Evolutionary conservation across 352 stramenopile species (phyloP).

Genomic region (Phytophthora hybrid): DNA sequence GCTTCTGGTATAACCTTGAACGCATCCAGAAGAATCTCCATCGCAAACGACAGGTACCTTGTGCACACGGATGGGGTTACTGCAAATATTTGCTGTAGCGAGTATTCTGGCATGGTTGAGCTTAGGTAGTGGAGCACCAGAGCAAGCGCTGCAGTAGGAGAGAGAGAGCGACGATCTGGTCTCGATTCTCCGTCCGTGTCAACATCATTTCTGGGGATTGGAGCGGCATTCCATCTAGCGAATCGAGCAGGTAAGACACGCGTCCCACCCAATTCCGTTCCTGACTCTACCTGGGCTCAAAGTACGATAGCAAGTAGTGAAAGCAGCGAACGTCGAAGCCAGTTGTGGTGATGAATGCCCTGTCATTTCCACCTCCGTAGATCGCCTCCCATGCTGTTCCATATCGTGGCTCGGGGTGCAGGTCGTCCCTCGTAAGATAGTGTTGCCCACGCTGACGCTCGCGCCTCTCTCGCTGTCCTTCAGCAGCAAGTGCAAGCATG

Average conservation of each 20-base stretch:
- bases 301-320: too few relatives aligned
- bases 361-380: too few relatives aligned
- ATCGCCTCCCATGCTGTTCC: too few relatives aligned
- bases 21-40: constrained; percentile 1
- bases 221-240: background rate
- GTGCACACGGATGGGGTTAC: constrained; percentile 1
- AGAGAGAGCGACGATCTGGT: constrained; percentile 5
- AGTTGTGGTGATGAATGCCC: too few relatives aligned
- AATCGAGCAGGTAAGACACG: background rate
- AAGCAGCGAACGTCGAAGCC: too few relatives aligned
- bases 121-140: constrained; percentile 4
- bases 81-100: constrained; percentile 11
- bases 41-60: background rate
- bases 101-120: constrained; percentile 8
- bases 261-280: background rate
- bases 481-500: too few relatives aligned
- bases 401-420: too few relatives aligned
- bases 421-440: too few relatives aligned
- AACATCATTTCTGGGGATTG: constrained; percentile 7
- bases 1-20: too few relatives aligned
- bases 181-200: background rate
- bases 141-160: constrained; percentile 1
- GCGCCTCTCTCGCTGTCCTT: too few relatives aligned
- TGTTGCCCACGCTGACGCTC: too few relatives aligned
- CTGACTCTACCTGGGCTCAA: too few relatives aligned